A percentile compares a stretch with the other conserved stretches of the same genome.
Evolutionary conservation across 345 rosid genomes (phyloP).

Genomic region (Xanthoceras sorbifolium): DNA sequence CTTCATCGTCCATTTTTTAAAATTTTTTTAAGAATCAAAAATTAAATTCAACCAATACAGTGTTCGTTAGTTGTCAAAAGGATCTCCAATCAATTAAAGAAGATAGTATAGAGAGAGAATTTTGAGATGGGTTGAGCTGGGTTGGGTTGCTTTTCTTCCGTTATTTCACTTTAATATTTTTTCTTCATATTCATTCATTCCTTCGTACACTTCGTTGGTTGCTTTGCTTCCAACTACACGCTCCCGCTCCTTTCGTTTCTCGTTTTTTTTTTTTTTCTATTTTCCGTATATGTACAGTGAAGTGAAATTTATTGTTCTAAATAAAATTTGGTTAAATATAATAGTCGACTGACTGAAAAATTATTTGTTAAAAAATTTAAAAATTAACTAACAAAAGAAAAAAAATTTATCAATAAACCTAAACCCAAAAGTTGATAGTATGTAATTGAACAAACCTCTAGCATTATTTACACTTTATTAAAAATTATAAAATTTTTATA

Average conservation of each 20-base stretch:
- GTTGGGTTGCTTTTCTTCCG: not conserved
- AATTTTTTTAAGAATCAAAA: slow-evolving; percentile 18
- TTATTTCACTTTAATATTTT: not conserved
- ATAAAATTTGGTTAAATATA: too few relatives aligned
- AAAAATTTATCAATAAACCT: too few relatives aligned
- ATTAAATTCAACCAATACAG: not conserved
- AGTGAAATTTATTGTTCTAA: too few relatives aligned
- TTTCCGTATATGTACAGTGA: too few relatives aligned
- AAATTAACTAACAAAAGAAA: too few relatives aligned
- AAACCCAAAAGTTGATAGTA: too few relatives aligned
- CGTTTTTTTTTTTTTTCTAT: not conserved
- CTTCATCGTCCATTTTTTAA: slow-evolving; percentile 76
- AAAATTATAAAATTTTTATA: too few relatives aligned
- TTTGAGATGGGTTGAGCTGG: not conserved
- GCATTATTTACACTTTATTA: too few relatives aligned
- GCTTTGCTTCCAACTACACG: slow-evolving; percentile 24
- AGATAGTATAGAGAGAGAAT: not conserved
- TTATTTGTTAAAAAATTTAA: too few relatives aligned
- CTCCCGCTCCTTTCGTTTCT: slow-evolving; percentile 23
- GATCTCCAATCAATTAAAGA: slow-evolving; percentile 6
- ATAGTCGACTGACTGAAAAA: too few relatives aligned
- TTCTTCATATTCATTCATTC: not conserved
- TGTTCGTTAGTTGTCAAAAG: not conserved
- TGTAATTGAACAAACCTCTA: too few relatives aligned
- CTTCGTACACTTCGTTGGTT: not conserved